phyloP scores from a whole-genome alignment of 768 basidiomycete species.

The Tylopilus sp. region DNA sequence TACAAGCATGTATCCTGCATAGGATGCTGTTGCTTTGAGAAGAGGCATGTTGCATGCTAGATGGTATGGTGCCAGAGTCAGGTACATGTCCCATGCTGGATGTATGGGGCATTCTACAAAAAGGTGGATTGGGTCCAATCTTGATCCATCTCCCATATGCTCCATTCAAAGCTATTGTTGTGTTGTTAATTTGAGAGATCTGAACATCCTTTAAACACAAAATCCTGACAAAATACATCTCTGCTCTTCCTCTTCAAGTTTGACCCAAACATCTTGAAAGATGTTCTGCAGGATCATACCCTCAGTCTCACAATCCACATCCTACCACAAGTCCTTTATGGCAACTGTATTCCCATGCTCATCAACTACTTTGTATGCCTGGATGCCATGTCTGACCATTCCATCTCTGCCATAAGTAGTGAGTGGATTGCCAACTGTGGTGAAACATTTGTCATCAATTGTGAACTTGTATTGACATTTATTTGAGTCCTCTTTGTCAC shows the following conservation, averaged over 20 bases:
- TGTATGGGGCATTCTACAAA: background rate
- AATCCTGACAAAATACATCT: background rate
- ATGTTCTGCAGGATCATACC: background rate
- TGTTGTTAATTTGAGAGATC: background rate
- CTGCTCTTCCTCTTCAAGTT: background rate
- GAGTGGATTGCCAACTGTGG: background rate
- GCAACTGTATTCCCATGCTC: background rate
- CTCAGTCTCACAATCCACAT: background rate
- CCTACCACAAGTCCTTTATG: background rate
- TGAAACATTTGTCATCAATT: background rate
- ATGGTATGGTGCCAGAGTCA: too few species aligned
- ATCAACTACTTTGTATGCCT: background rate
- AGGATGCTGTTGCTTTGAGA: background rate
- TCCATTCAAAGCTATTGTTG: background rate
- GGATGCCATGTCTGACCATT: background rate
- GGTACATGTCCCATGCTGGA: background rate
- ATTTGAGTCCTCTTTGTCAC: too few species aligned
- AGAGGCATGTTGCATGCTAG: background rate
- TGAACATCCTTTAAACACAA: background rate
- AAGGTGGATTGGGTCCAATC: background rate
- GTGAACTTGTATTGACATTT: background rate
- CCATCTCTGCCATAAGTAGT: background rate
- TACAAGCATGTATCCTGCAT: background rate
- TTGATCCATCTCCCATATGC: background rate
- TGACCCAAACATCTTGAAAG: background rate